Conservation (phyloP, 2,329 filamentous ascomycete species). For the Cladorrhinum sp. region DNA sequence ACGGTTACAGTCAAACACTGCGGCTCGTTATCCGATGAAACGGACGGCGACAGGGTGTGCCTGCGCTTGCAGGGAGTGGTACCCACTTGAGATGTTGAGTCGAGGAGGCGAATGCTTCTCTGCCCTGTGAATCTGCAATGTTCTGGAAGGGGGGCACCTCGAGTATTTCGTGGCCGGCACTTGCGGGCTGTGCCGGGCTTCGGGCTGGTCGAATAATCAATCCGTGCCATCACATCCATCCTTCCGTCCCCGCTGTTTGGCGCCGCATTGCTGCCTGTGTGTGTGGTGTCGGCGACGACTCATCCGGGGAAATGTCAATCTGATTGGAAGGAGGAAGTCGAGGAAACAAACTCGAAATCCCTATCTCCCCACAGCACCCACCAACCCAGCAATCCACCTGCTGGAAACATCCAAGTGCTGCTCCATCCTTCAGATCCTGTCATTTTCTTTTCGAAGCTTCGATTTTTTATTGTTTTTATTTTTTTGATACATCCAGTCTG, state of each 20-base stretch:
- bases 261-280: not conserved
- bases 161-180: not conserved
- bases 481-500: no score
- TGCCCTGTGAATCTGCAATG: no score
- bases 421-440: not conserved
- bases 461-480: no score
- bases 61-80: not conserved
- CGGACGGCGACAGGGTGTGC: conserved; percentile 9
- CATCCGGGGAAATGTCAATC: not conserved
- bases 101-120: not conserved
- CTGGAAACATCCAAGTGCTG: not conserved
- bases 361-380: not conserved
- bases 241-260: not conserved
- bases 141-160: not conserved
- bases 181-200: not conserved
- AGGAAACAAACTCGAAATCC: no score
- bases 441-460: not conserved
- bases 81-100: not conserved
- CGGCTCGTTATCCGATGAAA: conserved; percentile 15
- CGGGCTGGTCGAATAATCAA: not conserved
- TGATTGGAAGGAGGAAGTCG: not conserved
- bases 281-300: not conserved
- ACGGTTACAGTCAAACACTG: not conserved
- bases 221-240: not conserved
- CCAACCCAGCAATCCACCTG: not conserved